Base-by-base conservation (phyloP, 495 filamentous ascomycete species). In the Parathielavia hyrcaniae region DNA sequence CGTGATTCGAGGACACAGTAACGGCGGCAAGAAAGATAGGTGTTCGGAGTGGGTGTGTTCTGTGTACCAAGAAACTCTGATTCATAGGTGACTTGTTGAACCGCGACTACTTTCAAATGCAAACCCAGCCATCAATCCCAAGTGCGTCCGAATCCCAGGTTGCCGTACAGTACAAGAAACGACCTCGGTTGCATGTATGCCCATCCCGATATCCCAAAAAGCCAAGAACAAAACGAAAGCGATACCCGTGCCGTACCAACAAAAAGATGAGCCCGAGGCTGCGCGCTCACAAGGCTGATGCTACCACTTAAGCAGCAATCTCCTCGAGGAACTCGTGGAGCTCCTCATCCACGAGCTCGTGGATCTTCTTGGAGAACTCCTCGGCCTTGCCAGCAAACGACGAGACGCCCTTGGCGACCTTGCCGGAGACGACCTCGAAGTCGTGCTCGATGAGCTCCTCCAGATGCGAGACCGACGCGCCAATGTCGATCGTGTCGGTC, bases 271-370 rank as follows among this genome's bases (percentile, higher is more conserved):
- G 43, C n/a, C 22, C 7, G 22, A 58, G 38, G 47, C 16, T 32
- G 39, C 34, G 38, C 48, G 39, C 39, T 51, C 32, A 53, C 30
- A 26, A 35, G 47, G 38, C 39, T 22, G 39, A 52, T 45, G 39
- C 32, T 19, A 53, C 36, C 5, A 59, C 35, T 73, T 76, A 78
- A 49, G 59, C 63, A 51, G 62, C 57, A 69, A 86, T 60, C 71
- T 90, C 73, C 66, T 85, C 71, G 70, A 92, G 69, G 73, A 91
- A 77, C 69, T 83, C 75, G 74, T 84, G 67, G 65, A 91, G 73
- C 74, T 91, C 81, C 68, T 87, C 76, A 64, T 86, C 69, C 63
- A 86, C 72, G 30, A 80, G 59, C 51, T 77, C 69, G 58, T 81
- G 74, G 65, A 82, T 71, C 75, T 78, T 81, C 70, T 77, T 68